Base-by-base conservation (phyloP, 1,139 yeast genomes). In the Blastobotrys persicus region DNA sequence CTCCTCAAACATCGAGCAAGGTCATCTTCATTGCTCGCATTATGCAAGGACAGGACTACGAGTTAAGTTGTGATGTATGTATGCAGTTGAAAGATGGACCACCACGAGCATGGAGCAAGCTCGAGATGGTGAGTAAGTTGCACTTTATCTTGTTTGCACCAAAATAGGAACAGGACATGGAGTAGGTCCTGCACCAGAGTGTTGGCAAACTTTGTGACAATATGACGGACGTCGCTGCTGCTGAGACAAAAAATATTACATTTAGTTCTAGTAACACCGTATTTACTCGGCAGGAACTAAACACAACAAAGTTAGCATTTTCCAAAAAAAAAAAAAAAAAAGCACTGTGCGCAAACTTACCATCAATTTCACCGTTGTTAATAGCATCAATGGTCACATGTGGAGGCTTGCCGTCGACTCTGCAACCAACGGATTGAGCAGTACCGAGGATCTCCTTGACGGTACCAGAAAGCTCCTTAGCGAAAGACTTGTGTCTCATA, bases 361-460 rank as follows among this genome's bases (percentile, higher is more conserved):
- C 68, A 78, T 91, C 98, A 72, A 91, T 84, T 78, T 88, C 96
- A 79, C 98, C 98, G 77, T 86, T 92, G 80, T 91, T 83, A 76
- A 91, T 91, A 76, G 92, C 96, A 68, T 89, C 98, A 72, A 89
- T 89, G 79, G 92, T 85, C 76, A 88, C 98, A 76, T 92, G 98
- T 68, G 99, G 97, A 84, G 92, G 92, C 85, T 92, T 91, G 79
- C 92, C 95, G 78, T 91, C 92, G 73, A 92, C 97, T 80, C 96
- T 89, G 63, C 82, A 96, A 70, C 98, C 98, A 71, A 92, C 95
- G 64, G 97, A 89, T 81, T 92, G 98, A 69, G 98, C 97, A 76
- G 98, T 92, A 78, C 99, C 99, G 75, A 92, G 87, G 74, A 92
- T 88, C 82, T 92, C 99, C 85, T 92, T 92, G 71, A 96, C 80